These are phyloP conservation scores for Asclepias syriaca DNA, from an alignment of 257 asterid genomes.

Conservation along the genomic window DNA sequence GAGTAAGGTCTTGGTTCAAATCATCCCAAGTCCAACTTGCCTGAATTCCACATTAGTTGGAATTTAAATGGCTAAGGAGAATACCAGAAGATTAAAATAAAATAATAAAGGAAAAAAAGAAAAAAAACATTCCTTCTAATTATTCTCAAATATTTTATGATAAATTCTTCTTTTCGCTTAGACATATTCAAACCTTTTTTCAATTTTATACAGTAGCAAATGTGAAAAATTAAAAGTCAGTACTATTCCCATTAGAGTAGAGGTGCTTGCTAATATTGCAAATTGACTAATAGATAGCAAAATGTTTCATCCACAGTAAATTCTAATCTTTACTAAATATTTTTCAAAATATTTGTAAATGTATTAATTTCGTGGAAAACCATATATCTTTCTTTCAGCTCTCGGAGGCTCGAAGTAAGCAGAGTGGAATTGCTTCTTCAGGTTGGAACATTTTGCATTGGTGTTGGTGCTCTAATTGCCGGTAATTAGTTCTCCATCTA, in stretches of 20 bases:
- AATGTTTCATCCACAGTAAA: not conserved
- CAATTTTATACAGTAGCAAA: not conserved
- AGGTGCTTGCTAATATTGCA: not conserved
- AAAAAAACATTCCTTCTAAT: too few species aligned
- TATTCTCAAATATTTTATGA: too few species aligned
- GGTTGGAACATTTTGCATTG: slow-evolving; percentile 89
- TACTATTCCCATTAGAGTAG: not conserved
- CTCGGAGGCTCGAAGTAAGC: slow-evolving; percentile 98
- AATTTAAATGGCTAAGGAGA: too few species aligned
- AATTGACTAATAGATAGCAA: not conserved
- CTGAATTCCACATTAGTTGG: too few species aligned
- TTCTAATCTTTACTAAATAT: not conserved
- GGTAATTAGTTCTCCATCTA: slow-evolving; percentile 39
- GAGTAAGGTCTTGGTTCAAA: too few species aligned
- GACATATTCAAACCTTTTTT: not conserved
- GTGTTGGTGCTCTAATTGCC: slow-evolving; percentile 84
- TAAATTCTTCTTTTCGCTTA: not conserved
- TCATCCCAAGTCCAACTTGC: too few species aligned
- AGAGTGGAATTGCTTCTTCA: slow-evolving; percentile 95
- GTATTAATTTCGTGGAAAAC: not conserved
- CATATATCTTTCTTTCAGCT: slow-evolving; percentile 38
- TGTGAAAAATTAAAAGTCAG: not conserved
- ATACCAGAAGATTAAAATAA: too few species aligned
- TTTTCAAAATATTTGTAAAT: not conserved
- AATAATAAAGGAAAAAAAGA: too few species aligned